Conservation (phyloP, 306 rosid species). For the Coriaria nepalensis region DNA sequence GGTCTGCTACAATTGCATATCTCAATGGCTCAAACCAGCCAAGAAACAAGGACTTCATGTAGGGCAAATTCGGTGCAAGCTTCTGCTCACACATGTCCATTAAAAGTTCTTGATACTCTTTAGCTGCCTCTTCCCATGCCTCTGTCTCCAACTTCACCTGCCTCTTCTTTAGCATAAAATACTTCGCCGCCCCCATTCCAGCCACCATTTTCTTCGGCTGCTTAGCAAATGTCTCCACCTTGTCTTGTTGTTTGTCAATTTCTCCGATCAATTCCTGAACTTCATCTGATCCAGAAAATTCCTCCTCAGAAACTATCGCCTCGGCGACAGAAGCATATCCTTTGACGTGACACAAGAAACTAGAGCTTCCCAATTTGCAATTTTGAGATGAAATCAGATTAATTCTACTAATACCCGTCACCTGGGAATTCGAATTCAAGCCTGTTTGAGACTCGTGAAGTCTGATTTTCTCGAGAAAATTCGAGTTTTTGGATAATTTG, state of each 20-base stretch:
- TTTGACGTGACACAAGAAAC: slow-evolving; percentile 15
- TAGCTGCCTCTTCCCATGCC: slow-evolving; percentile 89
- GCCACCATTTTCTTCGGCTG: slow-evolving; percentile 25
- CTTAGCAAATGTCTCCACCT: slow-evolving; percentile 17
- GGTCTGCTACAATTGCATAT: slow-evolving; percentile 55
- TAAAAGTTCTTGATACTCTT: slow-evolving; percentile 69
- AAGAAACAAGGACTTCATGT: slow-evolving; percentile 70
- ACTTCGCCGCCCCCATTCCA: slow-evolving; percentile 28
- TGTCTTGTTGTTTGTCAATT: slow-evolving; percentile 23
- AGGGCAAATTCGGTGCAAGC: slow-evolving; percentile 88
- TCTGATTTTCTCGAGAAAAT: slow-evolving; percentile 17
- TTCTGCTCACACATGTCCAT: slow-evolving; percentile 77
- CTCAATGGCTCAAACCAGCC: slow-evolving; percentile 90
- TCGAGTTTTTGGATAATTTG: slow-evolving; percentile 9
- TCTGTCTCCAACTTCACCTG: slow-evolving; percentile 79
- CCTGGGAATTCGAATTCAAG: slow-evolving; percentile 6
- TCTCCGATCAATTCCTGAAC: slow-evolving; percentile 35
- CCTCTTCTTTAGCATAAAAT: slow-evolving; percentile 38
- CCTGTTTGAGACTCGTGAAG: slow-evolving; percentile 5
- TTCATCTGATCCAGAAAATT: slow-evolving; percentile 44
- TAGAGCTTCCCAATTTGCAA: slow-evolving; percentile 21
- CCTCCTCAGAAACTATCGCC: slow-evolving; percentile 66
- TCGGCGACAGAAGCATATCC: slow-evolving; percentile 53
- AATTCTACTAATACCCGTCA: slow-evolving; percentile 12
- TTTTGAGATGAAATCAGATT: slow-evolving; percentile 10